A percentile compares a stretch with the other conserved stretches of the same genome.
phyloP scores from a whole-genome alignment of 2,329 filamentous ascomycete species.

The Anisogramma anomala region DNA sequence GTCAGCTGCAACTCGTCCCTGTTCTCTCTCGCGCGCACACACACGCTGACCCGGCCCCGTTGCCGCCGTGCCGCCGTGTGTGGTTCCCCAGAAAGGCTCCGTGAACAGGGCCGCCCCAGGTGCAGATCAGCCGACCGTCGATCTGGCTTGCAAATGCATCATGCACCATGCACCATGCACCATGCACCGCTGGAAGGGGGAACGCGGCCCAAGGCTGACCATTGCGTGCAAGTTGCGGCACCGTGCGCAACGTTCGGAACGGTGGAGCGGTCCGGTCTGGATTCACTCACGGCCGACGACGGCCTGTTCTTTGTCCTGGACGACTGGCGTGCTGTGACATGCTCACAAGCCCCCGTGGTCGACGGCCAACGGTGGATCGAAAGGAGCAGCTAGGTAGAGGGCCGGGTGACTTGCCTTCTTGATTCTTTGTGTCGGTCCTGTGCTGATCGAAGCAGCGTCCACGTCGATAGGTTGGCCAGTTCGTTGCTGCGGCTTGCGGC shows the following conservation, averaged over 20 bases:
- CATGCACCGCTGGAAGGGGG: slow-evolving; percentile 6
- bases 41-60: background rate
- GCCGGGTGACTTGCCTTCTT: too few species aligned
- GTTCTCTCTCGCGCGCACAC: background rate
- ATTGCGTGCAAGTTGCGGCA: slow-evolving; percentile 3
- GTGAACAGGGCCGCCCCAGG: slow-evolving; percentile 9
- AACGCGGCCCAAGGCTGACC: slow-evolving; percentile 4
- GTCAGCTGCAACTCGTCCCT: slow-evolving; percentile 8
- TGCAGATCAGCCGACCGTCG: slow-evolving; percentile 16
- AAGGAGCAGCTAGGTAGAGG: too few species aligned
- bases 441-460: background rate
- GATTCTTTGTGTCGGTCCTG: too few species aligned
- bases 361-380: too few species aligned
- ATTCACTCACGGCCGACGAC: background rate
- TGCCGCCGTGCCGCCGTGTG: too few species aligned
- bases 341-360: too few species aligned
- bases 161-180: too few species aligned
- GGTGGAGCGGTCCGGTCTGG: slow-evolving; percentile 6
- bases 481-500: too few species aligned
- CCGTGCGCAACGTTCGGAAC: slow-evolving; percentile 3
- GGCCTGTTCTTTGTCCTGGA: slow-evolving; percentile 3
- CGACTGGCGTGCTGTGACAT: too few species aligned
- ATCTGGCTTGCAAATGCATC: slow-evolving; percentile 14
- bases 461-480: too few species aligned
- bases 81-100: slow-evolving; percentile 1